Evolutionary conservation across 345 rosid species (phyloP).

Genomic region (Capsella bursapastoris): DNA sequence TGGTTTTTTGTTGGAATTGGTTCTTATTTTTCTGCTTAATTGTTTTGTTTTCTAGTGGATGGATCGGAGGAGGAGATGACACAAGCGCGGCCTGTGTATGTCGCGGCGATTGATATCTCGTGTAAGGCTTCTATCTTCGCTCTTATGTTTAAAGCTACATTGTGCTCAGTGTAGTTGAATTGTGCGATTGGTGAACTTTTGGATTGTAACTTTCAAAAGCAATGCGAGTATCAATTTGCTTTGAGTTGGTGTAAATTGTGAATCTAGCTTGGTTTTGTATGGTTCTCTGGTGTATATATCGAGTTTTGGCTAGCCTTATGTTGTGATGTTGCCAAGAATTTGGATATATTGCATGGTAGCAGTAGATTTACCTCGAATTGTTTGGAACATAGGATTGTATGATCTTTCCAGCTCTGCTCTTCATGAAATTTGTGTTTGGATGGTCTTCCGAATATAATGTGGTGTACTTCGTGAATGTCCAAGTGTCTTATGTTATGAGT

Average conservation of each 20-base stretch:
- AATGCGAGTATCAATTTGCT: slow-evolving; percentile 4
- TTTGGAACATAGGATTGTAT: not conserved
- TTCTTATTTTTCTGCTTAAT: not conserved
- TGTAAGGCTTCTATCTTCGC: slow-evolving; percentile 56
- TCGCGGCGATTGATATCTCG: slow-evolving; percentile 90
- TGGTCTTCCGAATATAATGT: not conserved
- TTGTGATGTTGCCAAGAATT: not conserved
- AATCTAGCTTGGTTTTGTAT: slow-evolving; percentile 7
- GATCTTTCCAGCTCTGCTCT: not conserved
- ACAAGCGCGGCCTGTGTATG: slow-evolving; percentile 90
- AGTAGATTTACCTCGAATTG: not conserved
- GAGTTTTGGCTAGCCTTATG: not conserved
- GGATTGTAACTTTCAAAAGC: not conserved
- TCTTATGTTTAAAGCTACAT: not conserved
- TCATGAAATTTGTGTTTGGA: not conserved
- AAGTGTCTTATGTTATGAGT: no score
- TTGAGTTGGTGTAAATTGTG: not conserved
- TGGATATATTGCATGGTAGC: not conserved
- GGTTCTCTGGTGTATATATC: not conserved
- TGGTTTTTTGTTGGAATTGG: not conserved
- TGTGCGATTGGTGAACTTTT: slow-evolving; percentile 14
- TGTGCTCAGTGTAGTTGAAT: slow-evolving; percentile 29
- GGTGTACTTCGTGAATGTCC: no score
- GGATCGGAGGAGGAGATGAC: slow-evolving; percentile 79
- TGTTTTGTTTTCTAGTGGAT: slow-evolving; percentile 54